These are phyloP conservation scores for Exophiala alcalophila DNA, from an alignment of 2,329 filamentous ascomycete species.

Conservation along the genomic window DNA sequence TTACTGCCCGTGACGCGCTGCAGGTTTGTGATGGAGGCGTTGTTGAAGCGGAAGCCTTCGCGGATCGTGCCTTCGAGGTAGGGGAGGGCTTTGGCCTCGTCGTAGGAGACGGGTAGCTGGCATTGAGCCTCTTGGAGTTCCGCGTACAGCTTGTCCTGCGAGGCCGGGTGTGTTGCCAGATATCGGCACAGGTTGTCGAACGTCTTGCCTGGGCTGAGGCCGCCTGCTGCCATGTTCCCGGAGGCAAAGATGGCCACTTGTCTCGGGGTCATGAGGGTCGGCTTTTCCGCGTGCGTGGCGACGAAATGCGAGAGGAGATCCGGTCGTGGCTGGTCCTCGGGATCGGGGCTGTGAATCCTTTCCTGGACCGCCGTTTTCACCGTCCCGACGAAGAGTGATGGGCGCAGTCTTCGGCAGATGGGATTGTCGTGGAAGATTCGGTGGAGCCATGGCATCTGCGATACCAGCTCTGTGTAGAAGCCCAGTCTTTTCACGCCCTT, in stretches of 20 bases:
- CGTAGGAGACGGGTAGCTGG: constrained; percentile 1
- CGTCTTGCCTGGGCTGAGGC: constrained; percentile 5
- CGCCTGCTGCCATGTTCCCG: constrained; percentile 13
- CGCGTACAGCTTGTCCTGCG: constrained; percentile 8
- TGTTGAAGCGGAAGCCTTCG: constrained; percentile 8
- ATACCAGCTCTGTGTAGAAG: constrained; percentile 8
- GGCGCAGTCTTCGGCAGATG: constrained; percentile 9
- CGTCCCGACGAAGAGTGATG: constrained; percentile 10
- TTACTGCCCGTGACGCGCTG: constrained; percentile 8
- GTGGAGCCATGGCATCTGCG: constrained; percentile 19
- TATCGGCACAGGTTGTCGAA: constrained; percentile 10
- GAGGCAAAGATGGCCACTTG: constrained; percentile 11
- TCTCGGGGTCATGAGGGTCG: constrained; percentile 5
- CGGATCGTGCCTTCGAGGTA: constrained; percentile 12
- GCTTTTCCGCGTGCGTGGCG: constrained; percentile 6
- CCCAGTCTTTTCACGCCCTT: constrained; percentile 6
- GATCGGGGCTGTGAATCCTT: constrained; percentile 7
- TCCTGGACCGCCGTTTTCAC: constrained; percentile 3
- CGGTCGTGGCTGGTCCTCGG: constrained; percentile 7
- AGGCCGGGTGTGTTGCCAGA: constrained; percentile 4
- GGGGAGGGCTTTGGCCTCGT: constrained; percentile 3
- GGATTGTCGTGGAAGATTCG: constrained; percentile 12
- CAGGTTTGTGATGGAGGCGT: constrained; percentile 5
- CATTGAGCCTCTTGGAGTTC: constrained; percentile 6
- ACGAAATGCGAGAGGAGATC: constrained; percentile 13